A percentile compares a stretch with the other conserved stretches of the same genome.
Evolutionary conservation across 1,284 basidiomycete genomes (phyloP).

Genomic region (Gomphus bonarii): DNA sequence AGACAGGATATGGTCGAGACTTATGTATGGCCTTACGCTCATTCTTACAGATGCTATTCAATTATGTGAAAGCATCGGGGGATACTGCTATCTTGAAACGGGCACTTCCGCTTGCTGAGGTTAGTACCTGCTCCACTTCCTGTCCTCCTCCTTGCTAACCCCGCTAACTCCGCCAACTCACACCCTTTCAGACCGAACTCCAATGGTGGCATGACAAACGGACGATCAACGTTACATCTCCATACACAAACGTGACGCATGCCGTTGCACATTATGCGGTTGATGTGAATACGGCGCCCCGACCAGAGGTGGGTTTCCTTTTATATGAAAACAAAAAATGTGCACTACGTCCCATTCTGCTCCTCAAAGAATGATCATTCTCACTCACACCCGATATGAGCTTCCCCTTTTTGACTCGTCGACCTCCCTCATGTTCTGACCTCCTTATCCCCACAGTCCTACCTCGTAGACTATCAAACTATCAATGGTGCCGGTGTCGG

Average conservation of each 20-base stretch:
- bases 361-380: neutral
- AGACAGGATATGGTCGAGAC: neutral
- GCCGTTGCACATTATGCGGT: conserved; percentile 67
- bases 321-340: neutral
- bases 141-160: neutral
- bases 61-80: conserved; percentile 48
- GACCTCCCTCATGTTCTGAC: conserved; percentile 23
- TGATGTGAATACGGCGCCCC: conserved; percentile 67
- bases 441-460: conserved; percentile 23
- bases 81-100: conserved; percentile 55
- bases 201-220: conserved; percentile 77
- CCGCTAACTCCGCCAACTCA: neutral
- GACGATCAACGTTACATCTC: conserved; percentile 62
- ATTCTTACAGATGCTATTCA: conserved; percentile 47
- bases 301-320: conserved; percentile 59
- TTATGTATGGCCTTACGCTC: too few relatives aligned
- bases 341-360: neutral
- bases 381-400: too few relatives aligned
- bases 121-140: conserved; percentile 11
- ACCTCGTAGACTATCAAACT: conserved; percentile 61
- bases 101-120: conserved; percentile 54
- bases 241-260: conserved; percentile 58
- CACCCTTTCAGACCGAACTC: conserved; percentile 53
- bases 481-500: conserved; percentile 45
- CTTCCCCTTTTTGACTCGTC: too few relatives aligned